Percentiles rank a stretch among this genome's conserved stretches.
phyloP scores from a whole-genome alignment of 2,329 filamentous ascomycete species.

The Colletotrichum sp. region DNA sequence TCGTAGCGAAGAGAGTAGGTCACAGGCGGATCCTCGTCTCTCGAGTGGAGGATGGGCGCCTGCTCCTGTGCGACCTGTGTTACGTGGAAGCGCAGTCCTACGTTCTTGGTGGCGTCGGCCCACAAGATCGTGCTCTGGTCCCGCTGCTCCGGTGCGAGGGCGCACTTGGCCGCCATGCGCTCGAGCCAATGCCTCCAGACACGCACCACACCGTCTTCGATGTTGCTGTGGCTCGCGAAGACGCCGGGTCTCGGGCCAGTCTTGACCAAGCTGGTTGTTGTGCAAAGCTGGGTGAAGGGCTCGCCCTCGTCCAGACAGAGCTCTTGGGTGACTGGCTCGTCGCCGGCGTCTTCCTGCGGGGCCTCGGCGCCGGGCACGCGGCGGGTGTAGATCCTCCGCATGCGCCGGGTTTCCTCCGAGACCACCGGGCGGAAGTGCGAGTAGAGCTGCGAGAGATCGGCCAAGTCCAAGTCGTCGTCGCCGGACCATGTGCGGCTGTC shows the following conservation, averaged over 20 bases:
- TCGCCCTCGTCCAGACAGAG: slow-evolving; percentile 73
- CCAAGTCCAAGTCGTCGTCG: slow-evolving; percentile 26
- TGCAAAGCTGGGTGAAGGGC: slow-evolving; percentile 76
- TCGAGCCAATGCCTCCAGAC: slow-evolving; percentile 77
- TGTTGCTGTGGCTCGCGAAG: slow-evolving; percentile 67
- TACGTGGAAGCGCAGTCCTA: slow-evolving; percentile 74
- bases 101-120: slow-evolving; percentile 66
- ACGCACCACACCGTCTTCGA: slow-evolving; percentile 72
- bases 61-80: slow-evolving; percentile 35
- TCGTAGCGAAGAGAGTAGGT: slow-evolving; percentile 75
- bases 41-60: slow-evolving; percentile 59
- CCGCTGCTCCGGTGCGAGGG: slow-evolving; percentile 24
- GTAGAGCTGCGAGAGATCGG: slow-evolving; percentile 64
- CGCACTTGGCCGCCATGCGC: slow-evolving; percentile 52
- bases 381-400: slow-evolving; percentile 27
- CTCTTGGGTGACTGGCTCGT: slow-evolving; percentile 60
- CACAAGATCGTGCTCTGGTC: slow-evolving; percentile 60
- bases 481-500: slow-evolving; percentile 39
- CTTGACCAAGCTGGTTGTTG: slow-evolving; percentile 71
- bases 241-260: slow-evolving; percentile 64
- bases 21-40: slow-evolving; percentile 69
- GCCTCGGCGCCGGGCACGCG: slow-evolving; percentile 28
- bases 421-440: slow-evolving; percentile 72
- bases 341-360: slow-evolving; percentile 32
- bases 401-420: slow-evolving; percentile 54